These are phyloP conservation scores for Neonectria punicea DNA, from an alignment of 2,329 filamentous ascomycete genomes.

Conservation along the genomic window DNA sequence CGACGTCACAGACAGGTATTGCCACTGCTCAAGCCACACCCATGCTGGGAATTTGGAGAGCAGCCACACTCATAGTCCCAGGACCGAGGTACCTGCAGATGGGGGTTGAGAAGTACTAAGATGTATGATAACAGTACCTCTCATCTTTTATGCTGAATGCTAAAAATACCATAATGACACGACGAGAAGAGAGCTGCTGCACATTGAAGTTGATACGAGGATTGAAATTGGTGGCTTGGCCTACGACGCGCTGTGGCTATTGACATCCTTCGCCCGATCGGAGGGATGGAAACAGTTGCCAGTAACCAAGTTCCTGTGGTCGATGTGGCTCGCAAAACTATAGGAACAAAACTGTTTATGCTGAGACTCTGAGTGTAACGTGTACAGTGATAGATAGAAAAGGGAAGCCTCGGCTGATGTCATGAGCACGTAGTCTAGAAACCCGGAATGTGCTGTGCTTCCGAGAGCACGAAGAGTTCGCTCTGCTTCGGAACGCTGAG, in stretches of 20 bases:
- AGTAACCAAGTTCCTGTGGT: too few relatives aligned
- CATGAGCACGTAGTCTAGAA: neutral
- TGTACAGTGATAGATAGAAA: neutral
- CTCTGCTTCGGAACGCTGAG: conserved; percentile 15
- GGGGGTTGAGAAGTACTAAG: too few relatives aligned
- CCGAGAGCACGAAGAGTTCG: neutral
- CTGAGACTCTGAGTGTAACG: neutral
- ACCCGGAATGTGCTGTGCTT: neutral
- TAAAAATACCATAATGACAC: neutral
- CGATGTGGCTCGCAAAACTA: neutral
- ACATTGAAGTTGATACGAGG: neutral
- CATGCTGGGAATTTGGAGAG: neutral
- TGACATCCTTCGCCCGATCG: neutral
- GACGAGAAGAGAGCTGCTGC: neutral
- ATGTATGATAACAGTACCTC: neutral
- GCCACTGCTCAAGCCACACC: conserved; percentile 20
- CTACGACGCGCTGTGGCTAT: neutral
- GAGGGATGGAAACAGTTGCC: neutral
- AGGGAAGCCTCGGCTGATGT: neutral
- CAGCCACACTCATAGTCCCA: conserved; percentile 4
- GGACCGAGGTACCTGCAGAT: too few relatives aligned
- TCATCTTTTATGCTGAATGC: neutral
- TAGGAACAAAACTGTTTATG: neutral
- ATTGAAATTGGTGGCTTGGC: neutral
- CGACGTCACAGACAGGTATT: neutral